Evolutionary conservation across 1,284 basidiomycete species (phyloP).

Genomic region (Earliella scabrosa): DNA sequence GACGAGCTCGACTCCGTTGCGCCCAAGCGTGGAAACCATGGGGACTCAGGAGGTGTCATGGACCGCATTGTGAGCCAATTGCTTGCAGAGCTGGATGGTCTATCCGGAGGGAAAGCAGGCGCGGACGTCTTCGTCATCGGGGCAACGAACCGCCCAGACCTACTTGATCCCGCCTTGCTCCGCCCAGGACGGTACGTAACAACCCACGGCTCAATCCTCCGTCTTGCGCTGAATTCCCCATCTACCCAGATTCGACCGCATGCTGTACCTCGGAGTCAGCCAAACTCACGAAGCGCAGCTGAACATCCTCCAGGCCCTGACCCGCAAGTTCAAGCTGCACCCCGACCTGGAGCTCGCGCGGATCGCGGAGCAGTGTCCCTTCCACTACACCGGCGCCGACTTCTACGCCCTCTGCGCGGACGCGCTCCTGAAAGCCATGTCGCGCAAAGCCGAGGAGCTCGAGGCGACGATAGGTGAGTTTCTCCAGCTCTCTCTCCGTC

Average conservation of each 20-base stretch:
- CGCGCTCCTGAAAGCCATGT: conserved; percentile 95
- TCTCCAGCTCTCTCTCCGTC: neutral
- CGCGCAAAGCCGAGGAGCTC: conserved; percentile 81
- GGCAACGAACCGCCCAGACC: conserved; percentile 96
- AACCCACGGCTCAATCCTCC: too few relatives aligned
- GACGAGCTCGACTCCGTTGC: conserved; percentile 98
- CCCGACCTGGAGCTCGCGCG: conserved; percentile 65
- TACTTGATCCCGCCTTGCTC: conserved; percentile 91
- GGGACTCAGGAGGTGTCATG: conserved; percentile 97
- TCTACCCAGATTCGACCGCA: conserved; percentile 98
- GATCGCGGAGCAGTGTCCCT: conserved; percentile 82
- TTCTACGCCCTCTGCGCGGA: conserved; percentile 98
- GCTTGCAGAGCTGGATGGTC: conserved; percentile 94
- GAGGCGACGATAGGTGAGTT: conserved; percentile 71
- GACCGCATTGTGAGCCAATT: conserved; percentile 97
- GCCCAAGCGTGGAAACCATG: conserved; percentile 93
- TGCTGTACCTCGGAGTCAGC: conserved; percentile 96
- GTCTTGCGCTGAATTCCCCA: too few relatives aligned
- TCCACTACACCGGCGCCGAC: conserved; percentile 97
- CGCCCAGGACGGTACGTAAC: conserved; percentile 79
- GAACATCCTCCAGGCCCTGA: conserved; percentile 89
- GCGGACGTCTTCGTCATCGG: conserved; percentile 94
- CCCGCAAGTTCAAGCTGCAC: conserved; percentile 90
- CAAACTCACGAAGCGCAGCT: conserved; percentile 87
- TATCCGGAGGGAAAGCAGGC: conserved; percentile 65